These are phyloP conservation scores for Nicotiana obtusifolia DNA, from an alignment of 257 asterid genomes.

Conservation along the genomic window DNA sequence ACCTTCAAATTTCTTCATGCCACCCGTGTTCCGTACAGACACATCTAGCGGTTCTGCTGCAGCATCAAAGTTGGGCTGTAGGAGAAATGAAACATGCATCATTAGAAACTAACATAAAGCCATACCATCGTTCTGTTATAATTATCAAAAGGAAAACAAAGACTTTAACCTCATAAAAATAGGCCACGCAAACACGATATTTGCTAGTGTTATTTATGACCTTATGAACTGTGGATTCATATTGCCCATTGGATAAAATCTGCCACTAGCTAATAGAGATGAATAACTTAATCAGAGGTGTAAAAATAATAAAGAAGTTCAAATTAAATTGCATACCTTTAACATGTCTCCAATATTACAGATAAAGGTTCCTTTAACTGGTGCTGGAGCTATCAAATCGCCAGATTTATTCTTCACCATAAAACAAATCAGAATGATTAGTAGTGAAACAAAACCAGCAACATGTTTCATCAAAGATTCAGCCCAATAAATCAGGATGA, in stretches of 20 bases:
- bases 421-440: neutral
- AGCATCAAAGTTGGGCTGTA: slow-evolving; percentile 74
- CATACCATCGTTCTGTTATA: neutral
- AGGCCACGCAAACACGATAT: slow-evolving; percentile 79
- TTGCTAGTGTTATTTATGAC: slow-evolving; percentile 53
- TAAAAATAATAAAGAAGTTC: neutral
- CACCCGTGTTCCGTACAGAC: slow-evolving; percentile 63
- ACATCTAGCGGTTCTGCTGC: slow-evolving; percentile 54
- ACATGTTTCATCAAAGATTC: no score
- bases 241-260: slow-evolving; percentile 68
- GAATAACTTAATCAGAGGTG: neutral
- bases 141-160: neutral
- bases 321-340: slow-evolving; percentile 34
- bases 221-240: slow-evolving; percentile 79
- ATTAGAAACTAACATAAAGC: neutral
- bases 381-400: slow-evolving; percentile 77
- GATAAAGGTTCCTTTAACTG: slow-evolving; percentile 77
- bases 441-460: neutral
- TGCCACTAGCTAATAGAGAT: slow-evolving; percentile 14
- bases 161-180: slow-evolving; percentile 67
- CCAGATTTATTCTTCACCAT: slow-evolving; percentile 70
- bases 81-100: neutral
- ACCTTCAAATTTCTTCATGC: slow-evolving; percentile 46
- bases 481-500: neutral
- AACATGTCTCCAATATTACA: slow-evolving; percentile 95